Conservation (phyloP, 2,329 filamentous ascomycete species). For the Fusarium mexicanum region DNA sequence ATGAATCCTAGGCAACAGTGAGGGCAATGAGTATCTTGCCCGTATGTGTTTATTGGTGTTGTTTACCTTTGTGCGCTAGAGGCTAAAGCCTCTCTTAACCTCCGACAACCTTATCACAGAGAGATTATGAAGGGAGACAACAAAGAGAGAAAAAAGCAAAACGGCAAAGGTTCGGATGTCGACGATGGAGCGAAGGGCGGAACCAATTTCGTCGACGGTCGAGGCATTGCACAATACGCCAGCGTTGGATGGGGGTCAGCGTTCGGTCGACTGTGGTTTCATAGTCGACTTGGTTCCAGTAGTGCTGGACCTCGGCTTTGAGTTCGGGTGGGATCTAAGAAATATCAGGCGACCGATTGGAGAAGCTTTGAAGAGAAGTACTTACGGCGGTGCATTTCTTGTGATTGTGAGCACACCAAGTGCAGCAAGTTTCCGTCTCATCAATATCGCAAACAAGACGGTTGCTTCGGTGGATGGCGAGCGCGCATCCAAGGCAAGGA, state of each 20-base stretch:
- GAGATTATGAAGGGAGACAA: no score
- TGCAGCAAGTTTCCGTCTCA: neutral
- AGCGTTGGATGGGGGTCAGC: neutral
- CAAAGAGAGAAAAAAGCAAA: no score
- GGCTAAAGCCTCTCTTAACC: no score
- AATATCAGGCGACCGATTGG: no score
- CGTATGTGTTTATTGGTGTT: no score
- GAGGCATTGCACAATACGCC: neutral
- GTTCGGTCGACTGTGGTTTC: neutral
- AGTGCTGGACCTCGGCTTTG: neutral
- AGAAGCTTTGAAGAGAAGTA: neutral
- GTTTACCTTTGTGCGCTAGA: no score
- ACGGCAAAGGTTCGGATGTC: no score
- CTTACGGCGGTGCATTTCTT: accelerated
- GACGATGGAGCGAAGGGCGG: neutral
- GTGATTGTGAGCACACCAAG: neutral
- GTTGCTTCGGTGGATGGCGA: neutral
- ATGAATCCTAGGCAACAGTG: no score
- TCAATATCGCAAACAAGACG: neutral
- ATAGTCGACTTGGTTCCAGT: neutral
- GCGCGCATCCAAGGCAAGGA: neutral
- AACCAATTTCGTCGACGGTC: neutral
- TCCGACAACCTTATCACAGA: no score
- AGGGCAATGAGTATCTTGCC: no score
- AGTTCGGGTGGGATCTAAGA: neutral